Evolutionary conservation across 75 land plant genomes (phyloP).

Genomic region (Ceratopteris richardii): DNA sequence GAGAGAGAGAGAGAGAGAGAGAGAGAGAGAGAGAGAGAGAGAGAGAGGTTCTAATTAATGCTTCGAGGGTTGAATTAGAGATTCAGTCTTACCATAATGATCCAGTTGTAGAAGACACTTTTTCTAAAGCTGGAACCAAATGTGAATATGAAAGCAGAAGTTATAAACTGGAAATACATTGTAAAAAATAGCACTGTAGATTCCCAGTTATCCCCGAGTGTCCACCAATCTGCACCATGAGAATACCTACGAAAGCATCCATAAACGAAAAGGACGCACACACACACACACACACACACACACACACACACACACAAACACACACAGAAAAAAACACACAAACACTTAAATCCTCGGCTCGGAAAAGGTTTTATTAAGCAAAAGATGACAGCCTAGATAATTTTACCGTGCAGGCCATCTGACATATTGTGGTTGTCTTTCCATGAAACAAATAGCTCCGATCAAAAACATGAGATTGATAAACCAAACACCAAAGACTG

Average conservation of each 20-base stretch:
- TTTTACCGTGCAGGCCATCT: constrained; percentile 39
- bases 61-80: no score
- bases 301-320: no score
- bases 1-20: no score
- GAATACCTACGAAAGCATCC: constrained; percentile 15
- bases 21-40: no score
- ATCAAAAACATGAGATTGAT: constrained; percentile 25
- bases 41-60: no score
- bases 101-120: constrained; percentile 24
- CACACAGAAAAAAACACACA: background rate
- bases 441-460: constrained; percentile 23
- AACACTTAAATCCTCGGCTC: background rate
- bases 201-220: constrained; percentile 40
- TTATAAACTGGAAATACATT: constrained; percentile 37
- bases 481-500: constrained; percentile 32
- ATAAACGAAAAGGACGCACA: background rate
- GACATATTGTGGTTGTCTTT: constrained; percentile 15
- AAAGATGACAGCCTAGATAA: no score
- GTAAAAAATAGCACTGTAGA: constrained; percentile 33
- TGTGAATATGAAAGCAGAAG: constrained; percentile 34
- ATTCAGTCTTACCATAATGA: constrained; percentile 31
- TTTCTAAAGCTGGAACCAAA: constrained; percentile 32
- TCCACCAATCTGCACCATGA: constrained; percentile 43
- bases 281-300: background rate
- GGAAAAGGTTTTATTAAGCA: no score